Conservation (phyloP, 2,329 filamentous ascomycete species). For the Penicillium verrucosum region DNA sequence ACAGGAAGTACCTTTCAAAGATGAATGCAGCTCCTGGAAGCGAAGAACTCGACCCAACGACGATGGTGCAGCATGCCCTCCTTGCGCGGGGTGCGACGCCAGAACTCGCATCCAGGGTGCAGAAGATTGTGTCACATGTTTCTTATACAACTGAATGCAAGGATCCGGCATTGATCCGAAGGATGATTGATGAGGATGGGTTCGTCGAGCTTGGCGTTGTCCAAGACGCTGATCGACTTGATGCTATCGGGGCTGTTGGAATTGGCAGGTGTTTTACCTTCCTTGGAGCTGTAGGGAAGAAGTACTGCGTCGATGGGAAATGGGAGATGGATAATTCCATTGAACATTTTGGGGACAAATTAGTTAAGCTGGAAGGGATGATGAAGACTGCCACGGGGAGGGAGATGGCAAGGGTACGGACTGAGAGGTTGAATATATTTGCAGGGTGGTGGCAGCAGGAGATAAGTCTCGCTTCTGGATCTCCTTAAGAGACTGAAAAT, state of each 20-base stretch:
- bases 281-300: conserved; percentile 55
- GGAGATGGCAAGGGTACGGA: conserved; percentile 49
- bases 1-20: conserved; percentile 69
- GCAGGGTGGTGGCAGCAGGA: conserved; percentile 56
- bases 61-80: conserved; percentile 30
- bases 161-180: conserved; percentile 59
- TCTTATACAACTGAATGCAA: conserved; percentile 70
- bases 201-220: conserved; percentile 78
- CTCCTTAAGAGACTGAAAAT: not conserved
- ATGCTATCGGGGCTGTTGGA: conserved; percentile 83
- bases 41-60: conserved; percentile 26
- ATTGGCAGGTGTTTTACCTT: conserved; percentile 76
- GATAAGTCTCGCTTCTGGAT: conserved; percentile 16
- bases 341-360: conserved; percentile 73
- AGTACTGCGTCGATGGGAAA: conserved; percentile 21
- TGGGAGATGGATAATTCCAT: conserved; percentile 63
- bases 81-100: conserved; percentile 50
- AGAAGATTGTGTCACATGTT: conserved; percentile 70
- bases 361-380: conserved; percentile 60
- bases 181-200: conserved; percentile 53
- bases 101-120: conserved; percentile 62
- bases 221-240: conserved; percentile 89
- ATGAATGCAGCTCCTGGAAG: conserved; percentile 22
- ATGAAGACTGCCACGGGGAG: conserved; percentile 59
- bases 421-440: conserved; percentile 50